phyloP scores from a whole-genome alignment of 2,329 filamentous ascomycete species.

The Mycosphaerella sp. region DNA sequence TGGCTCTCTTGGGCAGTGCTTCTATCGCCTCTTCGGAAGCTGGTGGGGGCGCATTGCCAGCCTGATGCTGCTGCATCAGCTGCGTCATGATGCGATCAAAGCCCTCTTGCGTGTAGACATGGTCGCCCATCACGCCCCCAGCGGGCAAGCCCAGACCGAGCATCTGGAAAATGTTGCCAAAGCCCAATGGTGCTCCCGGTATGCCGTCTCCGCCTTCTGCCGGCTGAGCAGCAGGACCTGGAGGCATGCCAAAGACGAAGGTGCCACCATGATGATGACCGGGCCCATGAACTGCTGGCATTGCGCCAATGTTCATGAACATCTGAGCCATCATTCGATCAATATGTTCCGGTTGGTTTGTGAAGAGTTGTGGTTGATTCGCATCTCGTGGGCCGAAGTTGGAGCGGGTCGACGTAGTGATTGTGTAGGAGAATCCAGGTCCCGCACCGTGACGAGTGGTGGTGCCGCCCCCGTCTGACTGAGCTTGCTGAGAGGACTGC shows the following conservation, averaged over 20 bases:
- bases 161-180: slow-evolving; percentile 23
- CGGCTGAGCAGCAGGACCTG: background rate
- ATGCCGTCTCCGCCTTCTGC: background rate
- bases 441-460: slow-evolving; percentile 21
- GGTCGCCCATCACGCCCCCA: slow-evolving; percentile 57
- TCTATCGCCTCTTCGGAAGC: slow-evolving; percentile 69
- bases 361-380: slow-evolving; percentile 42
- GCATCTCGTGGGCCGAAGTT: slow-evolving; percentile 47
- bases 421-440: slow-evolving; percentile 27
- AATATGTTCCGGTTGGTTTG: slow-evolving; percentile 31
- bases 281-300: slow-evolving; percentile 9
- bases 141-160: slow-evolving; percentile 34
- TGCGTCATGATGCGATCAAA: slow-evolving; percentile 81
- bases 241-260: slow-evolving; percentile 1
- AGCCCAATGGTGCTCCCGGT: slow-evolving; percentile 12
- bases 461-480: slow-evolving; percentile 9
- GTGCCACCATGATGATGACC: background rate
- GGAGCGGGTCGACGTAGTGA: slow-evolving; percentile 27
- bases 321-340: slow-evolving; percentile 31
- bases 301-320: slow-evolving; percentile 29
- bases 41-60: slow-evolving; percentile 72
- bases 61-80: slow-evolving; percentile 76
- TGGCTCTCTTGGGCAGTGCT: slow-evolving; percentile 60
- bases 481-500: slow-evolving; percentile 6
- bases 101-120: slow-evolving; percentile 84